phyloP scores from a whole-genome alignment of 2,329 filamentous ascomycete genomes.

The Alternaria sp. region DNA sequence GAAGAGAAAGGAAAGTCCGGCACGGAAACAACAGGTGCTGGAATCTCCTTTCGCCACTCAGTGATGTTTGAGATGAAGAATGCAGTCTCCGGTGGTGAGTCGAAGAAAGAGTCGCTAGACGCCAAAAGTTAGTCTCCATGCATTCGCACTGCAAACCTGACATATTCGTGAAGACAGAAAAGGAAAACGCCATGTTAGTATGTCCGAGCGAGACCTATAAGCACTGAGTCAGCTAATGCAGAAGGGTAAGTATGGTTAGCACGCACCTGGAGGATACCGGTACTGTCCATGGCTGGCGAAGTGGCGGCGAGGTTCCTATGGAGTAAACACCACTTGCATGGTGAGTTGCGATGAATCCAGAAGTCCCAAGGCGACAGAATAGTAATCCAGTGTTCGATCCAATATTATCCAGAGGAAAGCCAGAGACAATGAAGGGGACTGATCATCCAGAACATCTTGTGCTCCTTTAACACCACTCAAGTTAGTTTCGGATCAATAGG shows the following conservation, averaged over 20 bases:
- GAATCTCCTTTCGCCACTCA: constrained; percentile 53
- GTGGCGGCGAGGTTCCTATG: background rate
- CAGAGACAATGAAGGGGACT: constrained; percentile 23
- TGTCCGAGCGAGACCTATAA: constrained; percentile 14
- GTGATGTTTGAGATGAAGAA: constrained; percentile 51
- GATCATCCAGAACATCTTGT: constrained; percentile 23
- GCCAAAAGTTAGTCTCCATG: constrained; percentile 48
- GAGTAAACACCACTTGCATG: background rate
- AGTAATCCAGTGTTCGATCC: constrained; percentile 9
- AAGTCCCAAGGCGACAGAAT: background rate
- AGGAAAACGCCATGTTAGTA: constrained; percentile 52
- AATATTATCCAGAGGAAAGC: constrained; percentile 6
- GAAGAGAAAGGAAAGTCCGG: constrained; percentile 47
- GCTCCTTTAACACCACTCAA: constrained; percentile 38
- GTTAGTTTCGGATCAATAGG: constrained; percentile 45
- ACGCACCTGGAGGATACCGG: constrained; percentile 29
- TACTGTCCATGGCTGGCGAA: background rate
- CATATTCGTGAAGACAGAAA: constrained; percentile 27
- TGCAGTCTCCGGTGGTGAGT: constrained; percentile 44
- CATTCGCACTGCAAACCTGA: constrained; percentile 26
- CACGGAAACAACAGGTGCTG: constrained; percentile 42
- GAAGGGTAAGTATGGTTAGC: background rate
- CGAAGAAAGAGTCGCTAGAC: constrained; percentile 52
- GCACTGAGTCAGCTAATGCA: constrained; percentile 21
- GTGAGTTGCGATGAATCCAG: background rate